Base-by-base conservation (phyloP, 2,329 filamentous ascomycete genomes). In the Herpotrichia juniperi region DNA sequence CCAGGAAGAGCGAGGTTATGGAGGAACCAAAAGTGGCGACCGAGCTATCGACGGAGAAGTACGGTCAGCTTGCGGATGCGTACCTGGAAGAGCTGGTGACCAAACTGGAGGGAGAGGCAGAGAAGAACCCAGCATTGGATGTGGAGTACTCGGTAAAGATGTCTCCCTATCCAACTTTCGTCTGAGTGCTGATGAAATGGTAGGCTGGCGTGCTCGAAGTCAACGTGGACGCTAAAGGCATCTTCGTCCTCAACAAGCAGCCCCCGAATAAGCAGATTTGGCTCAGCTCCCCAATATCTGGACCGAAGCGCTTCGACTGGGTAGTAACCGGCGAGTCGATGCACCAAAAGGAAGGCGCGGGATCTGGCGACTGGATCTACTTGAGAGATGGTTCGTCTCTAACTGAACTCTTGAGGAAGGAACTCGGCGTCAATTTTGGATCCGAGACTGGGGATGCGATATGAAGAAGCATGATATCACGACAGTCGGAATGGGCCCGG, bases 261-360 rank as follows among this genome's bases (percentile, higher is more conserved):
- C 94, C 94, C 0, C 92, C 93, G 17, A 97, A 97, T 81, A 94
- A 92, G 80, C 94, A 88, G 67, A 96, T 99, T 69, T 99, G 94
- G 94, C 85, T 97, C 40, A 94, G 91, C 31, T 96, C 91, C 37
- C 94, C 94, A 3, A 80, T 91, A 48, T 93, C 90, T 5, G 94
- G 94, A 0, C 94, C 94, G 12, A 97, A 97, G 78, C 87, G 93
- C 52, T 99, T 88, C 78, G 93, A 97, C 74, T 99, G 90, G 84
- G 89, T 96, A 49, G 73, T 93, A 45, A 64, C 79, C 42, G 86
- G 87, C 52, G 90, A 94, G 64, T 81, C 83, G 26, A 89, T 92
- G 79, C 76, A 86, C 64, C 83, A 91, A 69, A 96, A 96, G 78
- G 88, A 93, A 74, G 91, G 87, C 26, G 88, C 87, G 2, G 87